Base-by-base conservation (phyloP, 331 rosid genomes). In the Phaseolus coccineus region DNA sequence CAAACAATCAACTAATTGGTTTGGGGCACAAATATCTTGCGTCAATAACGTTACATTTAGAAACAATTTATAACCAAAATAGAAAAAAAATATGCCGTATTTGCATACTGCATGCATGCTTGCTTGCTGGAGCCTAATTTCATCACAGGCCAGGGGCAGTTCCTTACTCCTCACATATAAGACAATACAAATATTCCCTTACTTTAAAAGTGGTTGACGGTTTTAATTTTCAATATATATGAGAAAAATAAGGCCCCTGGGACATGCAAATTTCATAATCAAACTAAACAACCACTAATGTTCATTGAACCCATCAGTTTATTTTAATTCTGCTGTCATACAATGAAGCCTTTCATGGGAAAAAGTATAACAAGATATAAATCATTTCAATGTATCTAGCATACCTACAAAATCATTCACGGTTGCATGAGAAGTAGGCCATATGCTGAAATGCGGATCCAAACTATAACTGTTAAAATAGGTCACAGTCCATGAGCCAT, bases 301-400 rank as follows among this genome's bases (percentile, higher is more conserved):
- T 53, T 51, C 65, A 39, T 51, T 40, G 47, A 52, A 71, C 35
- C 77, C 77, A 52, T 12, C 19, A 28, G 39, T 31, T 14, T 73
- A 42, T 47, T 46, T 25, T 42, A 47, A 69, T 15, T 69, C 25
- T 47, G 48, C 57, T 46, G 14, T 47, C 58, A 22, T 46, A 47
- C 14, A 4, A 48, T 76, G 15, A 76, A 33, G 40, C 28, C 25
- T 77, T 22, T 15, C 61, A 58, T 14, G 47, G 42, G 48, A 70
- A 15, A 59, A 47, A 4, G 15, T 73, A 31, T 31, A 31, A 19
- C 16, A 64, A 80, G 24, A 27, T n/a, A 39, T 22, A 63, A 64
- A 53, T 73, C 68, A 37, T 11, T 53, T 39, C 28, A 63, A 37
- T 63, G 14, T 28, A 65, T 24, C 27, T 53, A 13, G 4, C n/a